Evolutionary conservation across 176 grass and related monocot species (phyloP).

Genomic region (Avena eriantha): DNA sequence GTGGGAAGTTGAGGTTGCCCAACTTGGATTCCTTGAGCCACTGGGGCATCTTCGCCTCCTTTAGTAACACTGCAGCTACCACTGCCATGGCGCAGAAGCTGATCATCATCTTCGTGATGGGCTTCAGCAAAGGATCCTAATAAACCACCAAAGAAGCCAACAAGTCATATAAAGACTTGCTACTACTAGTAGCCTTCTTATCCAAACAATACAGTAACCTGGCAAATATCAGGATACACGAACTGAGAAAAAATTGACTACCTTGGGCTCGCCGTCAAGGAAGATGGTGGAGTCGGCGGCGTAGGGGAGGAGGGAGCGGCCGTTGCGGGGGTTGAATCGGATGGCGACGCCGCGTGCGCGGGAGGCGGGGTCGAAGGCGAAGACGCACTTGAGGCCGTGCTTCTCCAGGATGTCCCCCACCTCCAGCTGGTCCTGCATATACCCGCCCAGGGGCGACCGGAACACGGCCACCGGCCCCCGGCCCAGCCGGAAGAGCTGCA

Average conservation of each 20-base stretch:
- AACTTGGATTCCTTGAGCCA: constrained; percentile 65
- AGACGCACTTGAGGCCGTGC: constrained; percentile 82
- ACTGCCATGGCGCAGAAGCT: constrained; percentile 51
- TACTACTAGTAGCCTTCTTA: background rate
- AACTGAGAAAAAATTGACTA: constrained; percentile 35
- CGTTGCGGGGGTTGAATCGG: constrained; percentile 80
- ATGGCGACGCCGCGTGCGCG: constrained; percentile 71
- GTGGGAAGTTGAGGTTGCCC: constrained; percentile 66
- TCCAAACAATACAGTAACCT: background rate
- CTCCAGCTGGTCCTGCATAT: constrained; percentile 88
- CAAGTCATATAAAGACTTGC: background rate
- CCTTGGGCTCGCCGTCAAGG: constrained; percentile 96
- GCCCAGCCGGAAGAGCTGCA: constrained; percentile 71
- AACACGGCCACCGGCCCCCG: constrained; percentile 76
- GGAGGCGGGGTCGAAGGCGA: constrained; percentile 66
- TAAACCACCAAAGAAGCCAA: constrained; percentile 32
- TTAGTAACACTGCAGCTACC: constrained; percentile 62
- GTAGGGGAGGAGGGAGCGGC: constrained; percentile 82
- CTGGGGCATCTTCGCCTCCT: constrained; percentile 67
- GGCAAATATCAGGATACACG: background rate
- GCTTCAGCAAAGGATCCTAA: constrained; percentile 91
- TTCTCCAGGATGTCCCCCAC: constrained; percentile 88
- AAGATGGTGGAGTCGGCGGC: constrained; percentile 58
- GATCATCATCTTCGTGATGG: constrained; percentile 81
- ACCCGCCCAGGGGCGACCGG: constrained; percentile 71